Evolutionary conservation across 2,329 filamentous ascomycete species (phyloP), one percentile per base, ranked within the genome.

Genomic region (Exophiala dermatitidis): DNA sequence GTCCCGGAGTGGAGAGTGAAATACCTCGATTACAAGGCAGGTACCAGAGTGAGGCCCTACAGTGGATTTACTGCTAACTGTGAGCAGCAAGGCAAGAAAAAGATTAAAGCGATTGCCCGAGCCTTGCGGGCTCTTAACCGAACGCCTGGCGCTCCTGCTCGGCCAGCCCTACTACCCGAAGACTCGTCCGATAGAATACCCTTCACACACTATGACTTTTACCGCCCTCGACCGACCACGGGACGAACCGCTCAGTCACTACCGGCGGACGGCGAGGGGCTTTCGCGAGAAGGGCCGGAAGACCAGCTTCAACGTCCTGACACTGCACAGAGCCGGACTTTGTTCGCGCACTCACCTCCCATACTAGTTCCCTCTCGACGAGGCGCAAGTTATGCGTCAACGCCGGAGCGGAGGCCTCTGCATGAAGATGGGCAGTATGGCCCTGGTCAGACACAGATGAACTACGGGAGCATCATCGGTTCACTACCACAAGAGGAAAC

Each of bases 1-100:
- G 89, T 96, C 60, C 90, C 90, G 67, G 90, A 97, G 80, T 97
- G 91, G 91, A 83, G 87, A 65, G 80, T 84, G 69, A 95, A 95
- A 71, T 97, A 96, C 70, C 79, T 97, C 63, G 83, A 96, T 71
- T 97, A 97, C 77, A 95, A 95, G 78, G 83, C 53, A 62, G 40
- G 48, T 52, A 9, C 4, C 3, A 32, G 42, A 45, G 28, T 6
- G 26, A 12, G 3, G 57, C 40, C 19, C 19, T 30, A 51, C 29
- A 19, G 42, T 37, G 44, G 53, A 26, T 12, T 28, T 33, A 47
- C 37, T 64, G 10, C 61, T 59, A 36, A 56, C 43, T 41, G 28
- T 48, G 19, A 56, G 57, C 63, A 84, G 80, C 65, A 67, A 46
- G 91, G 90, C 56, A 97, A 97, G 74, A 96, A 96, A 73, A 85